Base-by-base conservation (phyloP, 2,329 filamentous ascomycete genomes). In the Torrubiella hemipterigena region DNA sequence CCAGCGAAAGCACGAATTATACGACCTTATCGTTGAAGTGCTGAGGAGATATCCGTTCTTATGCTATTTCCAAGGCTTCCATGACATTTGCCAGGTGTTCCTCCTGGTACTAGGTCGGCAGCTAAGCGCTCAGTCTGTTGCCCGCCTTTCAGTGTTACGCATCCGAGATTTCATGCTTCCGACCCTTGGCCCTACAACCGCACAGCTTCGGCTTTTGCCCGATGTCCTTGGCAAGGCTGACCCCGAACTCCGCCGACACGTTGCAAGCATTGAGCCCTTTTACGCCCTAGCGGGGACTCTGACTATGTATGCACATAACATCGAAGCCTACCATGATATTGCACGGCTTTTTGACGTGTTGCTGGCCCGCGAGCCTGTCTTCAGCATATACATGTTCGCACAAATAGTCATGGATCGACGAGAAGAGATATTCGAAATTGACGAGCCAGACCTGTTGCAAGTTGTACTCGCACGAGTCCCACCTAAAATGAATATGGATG, bases 121-220 rank as follows among this genome's bases (percentile, higher is more conserved):
- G 15, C 52, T 65, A 32, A 77, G 82, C 12, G 63, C 69, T 13
- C 54, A 65, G 6, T 74, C 79, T 12, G 73, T 93, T 19, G 69
- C 81, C 20, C 80, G 82, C n/a, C 74, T 98, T 36, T 94, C 87
- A 4, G 67, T 87, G 19, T 70, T 96, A 27, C 81, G 86, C 32
- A 95, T 98, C 50, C 77, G 91, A 39, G 91, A 98, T 58, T 98
- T 95, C 55, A 95, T 98, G 91, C 74, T 98, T 9, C 87, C 89
- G 7, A 84, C 76, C 24, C 73, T 98, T 27, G 65, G 73, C 11
- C 84, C 86, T 4, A 84, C 87, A 15, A 65, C 93, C 29, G 69
- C 77, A 33, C 91, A 98, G 55, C 73, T 98, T n/a, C 73, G 76
- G 23, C 70, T 98, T 10, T 77, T 98, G 33, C 87, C 86, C 6